phyloP scores from a whole-genome alignment of 192 early-diverging fungal genomes.

The Cetraspora pellucida region DNA sequence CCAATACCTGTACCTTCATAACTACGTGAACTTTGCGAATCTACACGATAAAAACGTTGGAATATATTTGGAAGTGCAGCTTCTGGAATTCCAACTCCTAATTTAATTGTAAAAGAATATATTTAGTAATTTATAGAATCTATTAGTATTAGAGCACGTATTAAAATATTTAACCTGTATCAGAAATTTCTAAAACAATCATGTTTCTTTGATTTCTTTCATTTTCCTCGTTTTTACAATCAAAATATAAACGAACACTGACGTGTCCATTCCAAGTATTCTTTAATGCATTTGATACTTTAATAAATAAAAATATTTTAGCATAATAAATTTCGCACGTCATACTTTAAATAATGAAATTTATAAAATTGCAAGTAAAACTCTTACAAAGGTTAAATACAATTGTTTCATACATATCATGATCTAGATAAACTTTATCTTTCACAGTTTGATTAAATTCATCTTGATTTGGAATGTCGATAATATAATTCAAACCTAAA shows the following conservation, averaged over 20 bases:
- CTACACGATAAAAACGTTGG: slow-evolving; percentile 62
- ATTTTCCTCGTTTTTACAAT: slow-evolving; percentile 44
- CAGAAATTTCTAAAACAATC: slow-evolving; percentile 40
- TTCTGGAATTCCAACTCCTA: slow-evolving; percentile 55
- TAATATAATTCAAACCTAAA: slow-evolving; percentile 43
- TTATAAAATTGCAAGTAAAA: not conserved
- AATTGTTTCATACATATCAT: slow-evolving; percentile 28
- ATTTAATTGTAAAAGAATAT: no score
- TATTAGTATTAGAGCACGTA: no score
- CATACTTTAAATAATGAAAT: no score
- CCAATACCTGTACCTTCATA: slow-evolving; percentile 67
- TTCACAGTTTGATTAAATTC: not conserved
- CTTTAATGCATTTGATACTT: slow-evolving; percentile 49
- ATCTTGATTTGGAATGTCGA: slow-evolving; percentile 32
- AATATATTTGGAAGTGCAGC: slow-evolving; percentile 52
- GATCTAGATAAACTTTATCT: slow-evolving; percentile 12
- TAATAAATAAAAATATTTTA: not conserved
- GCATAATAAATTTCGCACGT: no score
- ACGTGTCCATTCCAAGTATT: slow-evolving; percentile 54
- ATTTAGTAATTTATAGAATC: no score
- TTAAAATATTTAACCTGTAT: slow-evolving; percentile 17
- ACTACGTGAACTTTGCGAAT: slow-evolving; percentile 52
- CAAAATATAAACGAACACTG: slow-evolving; percentile 50
- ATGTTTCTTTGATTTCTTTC: slow-evolving; percentile 37
- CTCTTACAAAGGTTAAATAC: slow-evolving; percentile 32